These are phyloP conservation scores for Anthoceros angustus DNA, from an alignment of 225 moss, liverwort and hornwort species.

Conservation along the genomic window DNA sequence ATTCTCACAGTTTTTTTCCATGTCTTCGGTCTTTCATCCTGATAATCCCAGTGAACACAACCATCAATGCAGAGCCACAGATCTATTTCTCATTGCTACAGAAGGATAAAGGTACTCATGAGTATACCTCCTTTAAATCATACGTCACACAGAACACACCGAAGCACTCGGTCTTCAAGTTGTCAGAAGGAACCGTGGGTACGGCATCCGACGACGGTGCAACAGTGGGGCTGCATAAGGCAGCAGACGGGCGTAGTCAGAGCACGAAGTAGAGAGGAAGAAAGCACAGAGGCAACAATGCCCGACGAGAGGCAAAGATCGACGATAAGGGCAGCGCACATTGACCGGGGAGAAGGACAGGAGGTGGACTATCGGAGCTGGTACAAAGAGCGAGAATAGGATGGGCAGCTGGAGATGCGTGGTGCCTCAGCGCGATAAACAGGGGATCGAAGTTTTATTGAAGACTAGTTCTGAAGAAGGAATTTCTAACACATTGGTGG, in stretches of 20 bases:
- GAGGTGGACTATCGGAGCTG: no score
- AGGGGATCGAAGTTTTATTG: no score
- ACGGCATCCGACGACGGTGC: conserved; percentile 11
- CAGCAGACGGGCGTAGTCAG: conserved; percentile 9
- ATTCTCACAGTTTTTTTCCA: conserved; percentile 92
- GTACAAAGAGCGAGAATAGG: no score
- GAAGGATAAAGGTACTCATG: not conserved
- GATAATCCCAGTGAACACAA: not conserved
- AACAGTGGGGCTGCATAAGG: conserved; percentile 29
- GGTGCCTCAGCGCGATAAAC: no score
- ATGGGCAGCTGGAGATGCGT: no score
- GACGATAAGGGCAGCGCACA: no score
- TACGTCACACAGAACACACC: conserved; percentile 94
- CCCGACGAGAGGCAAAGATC: no score
- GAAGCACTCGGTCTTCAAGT: conserved; percentile 41
- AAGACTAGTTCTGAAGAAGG: no score
- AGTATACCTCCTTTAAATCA: conserved; percentile 53
- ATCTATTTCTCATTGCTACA: not conserved
- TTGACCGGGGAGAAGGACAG: no score
- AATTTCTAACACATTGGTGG: no score
- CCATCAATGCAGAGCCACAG: not conserved
- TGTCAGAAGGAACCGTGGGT: conserved; percentile 12
- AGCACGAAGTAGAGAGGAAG: not conserved
- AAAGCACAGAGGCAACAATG: not conserved
- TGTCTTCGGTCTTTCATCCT: conserved; percentile 72